Percentiles rank a stretch among this genome's conserved stretches.
These are phyloP conservation scores for Gracilaria caudata DNA, from an alignment of 23 red algal species.

Conservation along the genomic window DNA sequence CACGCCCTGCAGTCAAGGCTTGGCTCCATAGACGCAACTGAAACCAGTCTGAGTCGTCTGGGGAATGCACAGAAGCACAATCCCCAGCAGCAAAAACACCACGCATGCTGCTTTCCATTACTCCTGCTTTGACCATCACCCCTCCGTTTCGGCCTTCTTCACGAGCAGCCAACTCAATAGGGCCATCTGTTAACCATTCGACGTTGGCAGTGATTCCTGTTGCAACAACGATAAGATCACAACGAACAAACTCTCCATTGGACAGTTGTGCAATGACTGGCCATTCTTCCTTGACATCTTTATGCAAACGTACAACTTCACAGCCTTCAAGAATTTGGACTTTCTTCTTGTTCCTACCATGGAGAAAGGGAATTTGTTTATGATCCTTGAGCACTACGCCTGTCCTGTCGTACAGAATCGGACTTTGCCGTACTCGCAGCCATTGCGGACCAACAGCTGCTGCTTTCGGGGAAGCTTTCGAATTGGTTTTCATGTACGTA, in stretches of 20 bases:
- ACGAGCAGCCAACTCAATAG: slow-evolving; percentile 4
- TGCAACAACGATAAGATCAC: slow-evolving; percentile 77
- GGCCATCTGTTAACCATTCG: slow-evolving; percentile 35
- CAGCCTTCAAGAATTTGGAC: slow-evolving; percentile 43
- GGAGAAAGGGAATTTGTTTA: slow-evolving; percentile 4
- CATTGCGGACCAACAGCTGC: slow-evolving; percentile 78
- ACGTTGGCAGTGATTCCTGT: slow-evolving; percentile 78
- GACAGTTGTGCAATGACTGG: slow-evolving; percentile 50
- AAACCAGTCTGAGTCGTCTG: slow-evolving; percentile 74
- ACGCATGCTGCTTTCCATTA: slow-evolving; percentile 51
- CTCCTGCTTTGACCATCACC: slow-evolving; percentile 63
- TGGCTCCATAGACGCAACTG: slow-evolving; percentile 96
- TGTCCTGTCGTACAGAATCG: slow-evolving; percentile 30
- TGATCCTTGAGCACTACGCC: slow-evolving; percentile 2
- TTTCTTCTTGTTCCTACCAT: slow-evolving; percentile 1
- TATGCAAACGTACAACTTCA: slow-evolving; percentile 38
- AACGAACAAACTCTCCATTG: slow-evolving; percentile 32
- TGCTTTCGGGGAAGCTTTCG: neutral
- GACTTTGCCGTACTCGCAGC: slow-evolving; percentile 40
- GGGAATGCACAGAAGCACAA: slow-evolving; percentile 57
- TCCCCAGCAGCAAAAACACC: slow-evolving; percentile 92
- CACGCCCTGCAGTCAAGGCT: slow-evolving; percentile 57
- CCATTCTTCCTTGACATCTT: slow-evolving; percentile 28
- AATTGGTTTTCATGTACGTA: neutral
- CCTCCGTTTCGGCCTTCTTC: slow-evolving; percentile 43